phyloP scores from a whole-genome alignment of 2,329 filamentous ascomycete species.

The Ophiostoma pallidulum region DNA sequence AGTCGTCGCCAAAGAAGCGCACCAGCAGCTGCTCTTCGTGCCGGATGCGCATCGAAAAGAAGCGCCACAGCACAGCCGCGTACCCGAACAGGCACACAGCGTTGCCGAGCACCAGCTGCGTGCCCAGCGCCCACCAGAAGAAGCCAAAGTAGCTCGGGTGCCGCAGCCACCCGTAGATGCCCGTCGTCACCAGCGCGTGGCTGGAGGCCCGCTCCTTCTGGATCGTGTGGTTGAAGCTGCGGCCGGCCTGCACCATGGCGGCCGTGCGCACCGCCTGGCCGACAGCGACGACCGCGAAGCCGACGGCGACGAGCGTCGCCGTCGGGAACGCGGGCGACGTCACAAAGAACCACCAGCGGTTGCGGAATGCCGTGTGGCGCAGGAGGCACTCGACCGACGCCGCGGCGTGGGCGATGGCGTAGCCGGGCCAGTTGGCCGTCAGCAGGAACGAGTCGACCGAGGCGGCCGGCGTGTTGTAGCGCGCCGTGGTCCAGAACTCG shows the following conservation, averaged over 20 bases:
- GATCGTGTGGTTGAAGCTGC: slow-evolving; percentile 84
- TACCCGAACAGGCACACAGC: slow-evolving; percentile 67
- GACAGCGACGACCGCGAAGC: slow-evolving; percentile 51
- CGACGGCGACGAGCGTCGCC: slow-evolving; percentile 36
- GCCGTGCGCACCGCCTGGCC: slow-evolving; percentile 70
- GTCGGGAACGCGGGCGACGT: slow-evolving; percentile 17
- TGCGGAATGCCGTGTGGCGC: slow-evolving; percentile 46
- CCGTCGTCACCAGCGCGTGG: slow-evolving; percentile 74
- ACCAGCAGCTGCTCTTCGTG: slow-evolving; percentile 72
- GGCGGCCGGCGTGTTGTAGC: slow-evolving; percentile 68
- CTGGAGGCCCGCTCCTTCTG: slow-evolving; percentile 58
- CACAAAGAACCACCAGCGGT: slow-evolving; percentile 36
- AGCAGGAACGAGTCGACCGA: slow-evolving; percentile 71
- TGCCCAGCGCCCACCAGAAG: slow-evolving; percentile 97
- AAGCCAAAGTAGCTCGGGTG: slow-evolving; percentile 97
- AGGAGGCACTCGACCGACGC: slow-evolving; percentile 66
- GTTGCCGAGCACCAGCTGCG: slow-evolving; percentile 85
- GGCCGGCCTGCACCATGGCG: slow-evolving; percentile 83
- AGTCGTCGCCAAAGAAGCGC: slow-evolving; percentile 76
- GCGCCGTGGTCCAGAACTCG: slow-evolving; percentile 86
- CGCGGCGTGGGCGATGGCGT: slow-evolving; percentile 70
- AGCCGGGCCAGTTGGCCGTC: slow-evolving; percentile 72
- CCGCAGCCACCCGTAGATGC: slow-evolving; percentile 65
- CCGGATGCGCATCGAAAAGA: slow-evolving; percentile 66
- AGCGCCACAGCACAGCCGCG: slow-evolving; percentile 67